phyloP scores from a whole-genome alignment of 441 rosid genomes.

The Biscutella laevigata region DNA sequence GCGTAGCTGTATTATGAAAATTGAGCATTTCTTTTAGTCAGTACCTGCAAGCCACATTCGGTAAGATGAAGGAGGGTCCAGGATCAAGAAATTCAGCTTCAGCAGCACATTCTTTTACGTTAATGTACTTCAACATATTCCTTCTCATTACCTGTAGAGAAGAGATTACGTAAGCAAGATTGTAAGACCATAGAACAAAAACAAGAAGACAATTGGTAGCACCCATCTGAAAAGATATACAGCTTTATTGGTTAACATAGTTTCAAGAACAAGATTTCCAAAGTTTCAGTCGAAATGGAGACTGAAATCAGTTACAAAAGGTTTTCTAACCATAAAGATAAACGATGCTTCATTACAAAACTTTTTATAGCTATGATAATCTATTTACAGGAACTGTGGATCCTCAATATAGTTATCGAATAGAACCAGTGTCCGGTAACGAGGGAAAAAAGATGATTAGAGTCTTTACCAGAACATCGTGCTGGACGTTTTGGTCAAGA shows the following conservation, averaged over 20 bases:
- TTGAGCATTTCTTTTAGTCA: slow-evolving; percentile 16
- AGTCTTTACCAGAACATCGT: slow-evolving; percentile 69
- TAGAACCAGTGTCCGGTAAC: slow-evolving; percentile 3
- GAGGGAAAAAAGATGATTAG: slow-evolving; percentile 1
- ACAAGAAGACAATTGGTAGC: background rate
- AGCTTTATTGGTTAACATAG: background rate
- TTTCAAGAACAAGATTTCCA: background rate
- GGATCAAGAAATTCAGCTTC: slow-evolving; percentile 78
- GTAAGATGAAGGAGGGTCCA: slow-evolving; percentile 63
- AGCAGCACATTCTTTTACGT: slow-evolving; percentile 71
- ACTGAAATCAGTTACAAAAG: background rate
- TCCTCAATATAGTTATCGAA: slow-evolving; percentile 1
- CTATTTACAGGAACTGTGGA: background rate
- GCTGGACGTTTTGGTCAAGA: slow-evolving; percentile 76
- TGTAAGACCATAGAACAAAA: slow-evolving; percentile 7
- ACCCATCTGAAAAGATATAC: background rate
- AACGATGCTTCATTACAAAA: background rate
- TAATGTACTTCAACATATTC: slow-evolving; percentile 72
- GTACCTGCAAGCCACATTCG: slow-evolving; percentile 89
- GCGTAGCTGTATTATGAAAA: slow-evolving; percentile 15
- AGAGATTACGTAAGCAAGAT: slow-evolving; percentile 8
- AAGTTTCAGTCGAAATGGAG: background rate
- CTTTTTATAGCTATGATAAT: background rate
- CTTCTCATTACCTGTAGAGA: slow-evolving; percentile 64
- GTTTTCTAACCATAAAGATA: background rate